Conservation (phyloP, 2,329 filamentous ascomycete genomes). For the Bisporella sp. region DNA sequence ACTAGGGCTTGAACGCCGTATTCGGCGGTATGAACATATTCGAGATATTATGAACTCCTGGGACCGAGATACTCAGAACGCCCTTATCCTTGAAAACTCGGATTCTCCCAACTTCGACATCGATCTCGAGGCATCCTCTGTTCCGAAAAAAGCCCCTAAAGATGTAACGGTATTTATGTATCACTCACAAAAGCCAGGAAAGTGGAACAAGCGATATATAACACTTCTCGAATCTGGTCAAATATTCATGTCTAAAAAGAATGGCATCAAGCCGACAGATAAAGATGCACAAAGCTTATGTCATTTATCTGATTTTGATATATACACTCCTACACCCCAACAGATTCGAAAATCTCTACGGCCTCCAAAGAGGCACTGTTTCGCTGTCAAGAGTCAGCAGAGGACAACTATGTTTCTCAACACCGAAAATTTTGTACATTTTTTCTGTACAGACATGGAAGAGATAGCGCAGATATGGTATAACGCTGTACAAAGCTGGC, state of each 20-base stretch:
- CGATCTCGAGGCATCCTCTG: slow-evolving; percentile 59
- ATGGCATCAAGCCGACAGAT: slow-evolving; percentile 47
- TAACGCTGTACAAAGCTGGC: slow-evolving; percentile 68
- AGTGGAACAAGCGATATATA: slow-evolving; percentile 83
- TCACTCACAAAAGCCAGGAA: slow-evolving; percentile 73
- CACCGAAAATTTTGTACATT: slow-evolving; percentile 83
- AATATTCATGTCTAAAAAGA: slow-evolving; percentile 62
- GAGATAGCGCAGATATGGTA: slow-evolving; percentile 62
- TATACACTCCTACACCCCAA: slow-evolving; percentile 69
- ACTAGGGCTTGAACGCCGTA: slow-evolving; percentile 71
- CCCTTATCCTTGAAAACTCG: slow-evolving; percentile 58
- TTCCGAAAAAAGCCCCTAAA: slow-evolving; percentile 55
- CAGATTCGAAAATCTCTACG: slow-evolving; percentile 65
- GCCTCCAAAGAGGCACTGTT: slow-evolving; percentile 79
- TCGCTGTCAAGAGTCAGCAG: slow-evolving; percentile 86
- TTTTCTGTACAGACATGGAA: slow-evolving; percentile 76
- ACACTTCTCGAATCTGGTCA: slow-evolving; percentile 70
- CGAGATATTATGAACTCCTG: slow-evolving; percentile 89
- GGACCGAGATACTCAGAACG: slow-evolving; percentile 75
- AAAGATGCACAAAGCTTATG: slow-evolving; percentile 68
- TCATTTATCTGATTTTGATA: slow-evolving; percentile 86
- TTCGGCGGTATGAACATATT: slow-evolving; percentile 80
- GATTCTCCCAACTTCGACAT: slow-evolving; percentile 46
- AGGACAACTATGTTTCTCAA: slow-evolving; percentile 78
- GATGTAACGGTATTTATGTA: slow-evolving; percentile 68